These are phyloP conservation scores for Saturnispora sanitii DNA, from an alignment of 805 yeast genomes.

Conservation along the genomic window DNA sequence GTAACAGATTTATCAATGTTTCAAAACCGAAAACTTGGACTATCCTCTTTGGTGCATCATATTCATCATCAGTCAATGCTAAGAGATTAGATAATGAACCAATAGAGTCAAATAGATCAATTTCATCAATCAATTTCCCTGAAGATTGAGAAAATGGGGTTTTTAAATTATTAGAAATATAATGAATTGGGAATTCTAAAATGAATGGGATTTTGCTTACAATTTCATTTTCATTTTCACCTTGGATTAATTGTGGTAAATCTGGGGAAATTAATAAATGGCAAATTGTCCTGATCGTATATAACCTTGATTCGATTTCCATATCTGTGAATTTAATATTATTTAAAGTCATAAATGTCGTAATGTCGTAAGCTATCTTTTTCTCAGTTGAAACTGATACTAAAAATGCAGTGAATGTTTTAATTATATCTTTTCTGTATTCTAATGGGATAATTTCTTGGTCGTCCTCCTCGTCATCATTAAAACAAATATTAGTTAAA, in stretches of 20 bases:
- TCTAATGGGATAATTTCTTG: slow-evolving; percentile 7
- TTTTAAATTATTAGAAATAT: slow-evolving; percentile 16
- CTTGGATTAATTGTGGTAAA: slow-evolving; percentile 33
- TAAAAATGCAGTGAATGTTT: slow-evolving; percentile 28
- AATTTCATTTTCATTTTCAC: slow-evolving; percentile 30
- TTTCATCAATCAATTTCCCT: slow-evolving; percentile 18
- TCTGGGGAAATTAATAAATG: slow-evolving; percentile 32
- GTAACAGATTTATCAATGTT: slow-evolving; percentile 27
- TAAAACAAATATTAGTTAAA: slow-evolving; percentile 1
- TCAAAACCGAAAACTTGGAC: slow-evolving; percentile 28
- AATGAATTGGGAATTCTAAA: slow-evolving; percentile 37
- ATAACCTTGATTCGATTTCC: slow-evolving; percentile 18
- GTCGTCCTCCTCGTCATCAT: not conserved
- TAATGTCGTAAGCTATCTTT: slow-evolving; percentile 15
- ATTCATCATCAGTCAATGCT: slow-evolving; percentile 27
- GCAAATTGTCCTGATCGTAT: slow-evolving; percentile 35
- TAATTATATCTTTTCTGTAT: slow-evolving; percentile 9
- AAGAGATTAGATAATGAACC: slow-evolving; percentile 43
- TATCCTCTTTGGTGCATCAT: slow-evolving; percentile 26
- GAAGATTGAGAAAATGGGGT: slow-evolving; percentile 19
- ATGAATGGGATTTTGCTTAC: slow-evolving; percentile 39
- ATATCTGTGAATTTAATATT: slow-evolving; percentile 12
- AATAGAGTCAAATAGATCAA: slow-evolving; percentile 36
- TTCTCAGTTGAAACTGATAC: slow-evolving; percentile 22
- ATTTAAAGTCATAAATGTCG: slow-evolving; percentile 19